Conservation (phyloP, 345 rosid genomes). For the Hevea brasiliensis region DNA sequence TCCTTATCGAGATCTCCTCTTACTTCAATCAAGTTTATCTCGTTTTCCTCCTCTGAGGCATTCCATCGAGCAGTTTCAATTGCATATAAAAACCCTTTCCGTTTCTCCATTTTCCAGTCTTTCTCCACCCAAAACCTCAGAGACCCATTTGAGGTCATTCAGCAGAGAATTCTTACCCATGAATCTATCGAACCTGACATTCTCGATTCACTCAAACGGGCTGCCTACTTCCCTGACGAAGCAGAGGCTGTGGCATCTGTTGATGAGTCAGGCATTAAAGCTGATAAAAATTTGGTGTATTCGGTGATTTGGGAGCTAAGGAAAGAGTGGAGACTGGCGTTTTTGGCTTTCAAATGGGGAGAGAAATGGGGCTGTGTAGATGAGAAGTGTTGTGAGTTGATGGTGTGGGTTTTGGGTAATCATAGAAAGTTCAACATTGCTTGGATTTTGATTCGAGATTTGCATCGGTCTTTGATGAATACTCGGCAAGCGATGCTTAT, state of each 20-base stretch:
- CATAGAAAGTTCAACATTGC: constrained; percentile 69
- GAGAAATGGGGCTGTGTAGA: constrained; percentile 50
- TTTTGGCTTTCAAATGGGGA: constrained; percentile 79
- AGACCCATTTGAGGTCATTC: constrained; percentile 28
- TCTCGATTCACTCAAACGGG: constrained; percentile 44
- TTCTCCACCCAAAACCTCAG: constrained; percentile 35
- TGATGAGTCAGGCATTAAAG: constrained; percentile 42
- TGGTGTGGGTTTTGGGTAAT: constrained; percentile 69
- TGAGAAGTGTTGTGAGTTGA: constrained; percentile 50
- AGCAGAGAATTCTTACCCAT: background rate
- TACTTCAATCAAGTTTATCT: fast-evolving
- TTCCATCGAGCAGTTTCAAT: constrained; percentile 50
- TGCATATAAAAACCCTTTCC: constrained; percentile 15
- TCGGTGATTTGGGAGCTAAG: constrained; percentile 63
- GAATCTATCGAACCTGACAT: constrained; percentile 31
- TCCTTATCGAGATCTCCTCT: background rate
- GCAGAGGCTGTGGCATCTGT: constrained; percentile 55
- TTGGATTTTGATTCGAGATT: constrained; percentile 79
- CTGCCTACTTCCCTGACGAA: constrained; percentile 47
- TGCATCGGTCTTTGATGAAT: constrained; percentile 47
- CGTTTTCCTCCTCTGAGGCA: constrained; percentile 40
- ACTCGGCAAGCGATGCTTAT: constrained; percentile 65
- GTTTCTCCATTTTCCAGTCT: constrained; percentile 28
- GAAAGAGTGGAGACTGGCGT: constrained; percentile 69
- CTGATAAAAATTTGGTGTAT: constrained; percentile 41